Conservation (phyloP, 1,284 basidiomycete species). For the Sporisorium sorghi region DNA sequence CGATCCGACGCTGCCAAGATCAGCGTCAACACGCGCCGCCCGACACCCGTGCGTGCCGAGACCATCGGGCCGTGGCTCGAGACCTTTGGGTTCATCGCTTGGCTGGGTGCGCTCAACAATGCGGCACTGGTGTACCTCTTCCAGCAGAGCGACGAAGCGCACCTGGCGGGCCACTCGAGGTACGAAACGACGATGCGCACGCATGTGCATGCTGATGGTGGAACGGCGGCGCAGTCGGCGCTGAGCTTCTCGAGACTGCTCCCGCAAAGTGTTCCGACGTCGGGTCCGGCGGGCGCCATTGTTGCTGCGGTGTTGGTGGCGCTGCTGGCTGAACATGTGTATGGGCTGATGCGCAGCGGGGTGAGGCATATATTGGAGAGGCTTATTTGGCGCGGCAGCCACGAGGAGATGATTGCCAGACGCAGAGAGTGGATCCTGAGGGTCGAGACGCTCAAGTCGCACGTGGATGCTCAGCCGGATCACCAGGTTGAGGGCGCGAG, state of each 20-base stretch:
- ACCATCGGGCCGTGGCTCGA: constrained; percentile 95
- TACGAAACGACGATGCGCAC: constrained; percentile 59
- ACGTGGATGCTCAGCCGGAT: constrained; percentile 16
- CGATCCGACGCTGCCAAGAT: constrained; percentile 96
- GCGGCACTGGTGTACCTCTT: constrained; percentile 61
- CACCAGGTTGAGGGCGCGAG: not conserved
- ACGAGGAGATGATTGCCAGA: constrained; percentile 58
- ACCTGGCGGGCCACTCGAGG: constrained; percentile 34
- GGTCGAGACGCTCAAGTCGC: constrained; percentile 36
- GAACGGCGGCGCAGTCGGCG: constrained; percentile 25
- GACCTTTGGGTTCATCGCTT: constrained; percentile 72
- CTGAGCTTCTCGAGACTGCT: constrained; percentile 50
- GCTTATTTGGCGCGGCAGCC: constrained; percentile 59
- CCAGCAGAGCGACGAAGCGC: constrained; percentile 42
- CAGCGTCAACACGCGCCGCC: constrained; percentile 83
- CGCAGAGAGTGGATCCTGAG: constrained; percentile 60
- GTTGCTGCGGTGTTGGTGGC: constrained; percentile 60
- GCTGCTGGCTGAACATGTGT: constrained; percentile 63
- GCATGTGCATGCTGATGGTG: too few relatives aligned
- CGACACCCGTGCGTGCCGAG: constrained; percentile 86
- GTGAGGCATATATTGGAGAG: constrained; percentile 61
- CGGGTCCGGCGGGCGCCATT: constrained; percentile 51
- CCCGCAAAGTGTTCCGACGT: constrained; percentile 45
- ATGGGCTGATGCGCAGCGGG: constrained; percentile 45
- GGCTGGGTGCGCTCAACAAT: constrained; percentile 59